Percentiles rank a stretch among this genome's conserved stretches.
phyloP scores from a whole-genome alignment of 2,329 filamentous ascomycete species.

The Neofusicoccum laricinum region DNA sequence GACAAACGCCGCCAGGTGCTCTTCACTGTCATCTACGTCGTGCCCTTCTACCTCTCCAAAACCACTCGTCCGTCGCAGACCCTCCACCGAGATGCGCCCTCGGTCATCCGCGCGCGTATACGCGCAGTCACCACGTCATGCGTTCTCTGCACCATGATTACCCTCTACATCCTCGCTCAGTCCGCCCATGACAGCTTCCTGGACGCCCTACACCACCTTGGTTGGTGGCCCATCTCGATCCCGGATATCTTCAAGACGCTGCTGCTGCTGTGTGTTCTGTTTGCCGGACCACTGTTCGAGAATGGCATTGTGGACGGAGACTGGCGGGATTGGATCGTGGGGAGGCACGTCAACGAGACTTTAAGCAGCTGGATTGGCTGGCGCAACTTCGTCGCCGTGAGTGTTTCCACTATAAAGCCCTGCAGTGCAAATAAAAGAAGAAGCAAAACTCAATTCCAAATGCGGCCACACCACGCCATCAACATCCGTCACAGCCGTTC shows the following conservation, averaged over 20 bases:
- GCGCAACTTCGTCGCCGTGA: slow-evolving; percentile 81
- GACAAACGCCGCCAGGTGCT: slow-evolving; percentile 52
- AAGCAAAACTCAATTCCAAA: neutral
- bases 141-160: slow-evolving; percentile 62
- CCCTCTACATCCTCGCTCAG: slow-evolving; percentile 63
- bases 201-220: slow-evolving; percentile 65
- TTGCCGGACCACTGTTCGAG: slow-evolving; percentile 82
- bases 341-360: slow-evolving; percentile 56
- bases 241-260: slow-evolving; percentile 62
- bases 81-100: slow-evolving; percentile 81
- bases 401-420: slow-evolving; percentile 31
- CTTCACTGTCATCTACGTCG: slow-evolving; percentile 86
- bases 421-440: too few species aligned
- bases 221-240: slow-evolving; percentile 74
- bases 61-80: slow-evolving; percentile 75
- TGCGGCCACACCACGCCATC: neutral
- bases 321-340: slow-evolving; percentile 63
- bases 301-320: slow-evolving; percentile 66
- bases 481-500: neutral
- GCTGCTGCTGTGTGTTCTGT: slow-evolving; percentile 74
- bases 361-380: slow-evolving; percentile 76
- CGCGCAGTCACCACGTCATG: slow-evolving; percentile 76
- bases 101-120: slow-evolving; percentile 83
- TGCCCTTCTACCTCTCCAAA: slow-evolving; percentile 82
- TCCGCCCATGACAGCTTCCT: slow-evolving; percentile 50